Conservation (phyloP, 1,284 basidiomycete genomes). For the Porodaedalea pini region DNA sequence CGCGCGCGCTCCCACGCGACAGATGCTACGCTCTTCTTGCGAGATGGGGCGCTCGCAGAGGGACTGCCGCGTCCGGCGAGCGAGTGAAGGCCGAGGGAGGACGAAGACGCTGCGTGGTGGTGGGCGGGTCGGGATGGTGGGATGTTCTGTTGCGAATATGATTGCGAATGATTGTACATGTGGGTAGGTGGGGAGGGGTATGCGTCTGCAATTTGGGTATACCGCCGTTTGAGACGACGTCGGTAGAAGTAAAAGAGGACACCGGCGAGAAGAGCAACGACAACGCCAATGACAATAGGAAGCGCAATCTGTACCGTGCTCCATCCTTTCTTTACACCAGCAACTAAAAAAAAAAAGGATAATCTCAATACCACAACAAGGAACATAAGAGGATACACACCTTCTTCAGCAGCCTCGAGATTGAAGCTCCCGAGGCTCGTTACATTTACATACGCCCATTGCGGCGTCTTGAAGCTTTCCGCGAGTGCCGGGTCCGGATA, state of each 20-base stretch:
- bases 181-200: not conserved
- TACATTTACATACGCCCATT: constrained; percentile 16
- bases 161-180: not conserved
- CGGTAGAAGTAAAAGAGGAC: constrained; percentile 13
- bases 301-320: constrained; percentile 13
- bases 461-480: constrained; percentile 3
- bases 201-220: constrained; percentile 1
- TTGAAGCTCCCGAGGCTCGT: constrained; percentile 7
- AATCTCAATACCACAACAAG: not conserved
- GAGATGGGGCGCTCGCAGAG: not conserved
- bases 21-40: not conserved
- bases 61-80: not conserved
- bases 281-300: constrained; percentile 12
- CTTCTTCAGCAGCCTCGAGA: constrained; percentile 3
- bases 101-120: not conserved
- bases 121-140: not conserved
- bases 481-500: constrained; percentile 6
- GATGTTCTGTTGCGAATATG: not conserved
- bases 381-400: not conserved
- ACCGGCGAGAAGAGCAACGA: constrained; percentile 6
- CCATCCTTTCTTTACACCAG: constrained; percentile 4
- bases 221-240: constrained; percentile 14
- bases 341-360: not conserved
- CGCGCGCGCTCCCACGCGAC: constrained; percentile 18
- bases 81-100: not conserved